Evolutionary conservation across 2,329 filamentous ascomycete species (phyloP), one percentile per base, ranked within the genome.

Genomic region (Calonectria pauciramosa): DNA sequence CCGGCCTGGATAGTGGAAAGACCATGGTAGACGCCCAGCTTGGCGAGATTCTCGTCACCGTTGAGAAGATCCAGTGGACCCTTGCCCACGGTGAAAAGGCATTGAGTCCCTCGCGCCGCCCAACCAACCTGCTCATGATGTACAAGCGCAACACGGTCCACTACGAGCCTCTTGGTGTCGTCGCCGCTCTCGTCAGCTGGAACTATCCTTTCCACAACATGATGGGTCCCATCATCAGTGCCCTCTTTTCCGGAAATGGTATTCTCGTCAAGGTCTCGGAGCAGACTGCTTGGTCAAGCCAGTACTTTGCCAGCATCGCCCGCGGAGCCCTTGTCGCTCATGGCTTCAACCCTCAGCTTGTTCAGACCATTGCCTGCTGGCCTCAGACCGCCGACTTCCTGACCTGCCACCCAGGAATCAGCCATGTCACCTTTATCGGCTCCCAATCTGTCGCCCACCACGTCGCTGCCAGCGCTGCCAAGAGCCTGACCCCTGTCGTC

Each of bases 151-250:
- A 98, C 83, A 93, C 93, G 76, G 96, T 99, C 34, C 88, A 91
- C 65, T 99, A 98, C 85, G 96, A 99, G 85, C 96, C 97, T 18
- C 88, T 99, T 26, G 97, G 97, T 20, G 95, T 99, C 44, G 95
- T 99, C 8, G 94, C 95, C 14, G 96, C 97, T 23, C 93, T 96
- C 68, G 95, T 99, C 54, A 97, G 94, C 83, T 99, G 97, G 97
- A 99, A 99, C 87, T 99, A 96, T 83, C 93, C 95, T 56, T 98
- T 99, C 85, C 97, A 99, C 87, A 99, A 99, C 86, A 89, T 99
- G 76, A 91, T 99, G 60, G 95, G 95, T 0, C 97, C 96, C 18
- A 91, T 98, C 78, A 97, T 99, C 83, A 96, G 95, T 78, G 93
- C 95, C 20, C 90, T 99, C 66, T 99, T 99, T 83, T 90, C 96